Conservation (phyloP, 2,329 filamentous ascomycete genomes). For the Penicillium sp. region DNA sequence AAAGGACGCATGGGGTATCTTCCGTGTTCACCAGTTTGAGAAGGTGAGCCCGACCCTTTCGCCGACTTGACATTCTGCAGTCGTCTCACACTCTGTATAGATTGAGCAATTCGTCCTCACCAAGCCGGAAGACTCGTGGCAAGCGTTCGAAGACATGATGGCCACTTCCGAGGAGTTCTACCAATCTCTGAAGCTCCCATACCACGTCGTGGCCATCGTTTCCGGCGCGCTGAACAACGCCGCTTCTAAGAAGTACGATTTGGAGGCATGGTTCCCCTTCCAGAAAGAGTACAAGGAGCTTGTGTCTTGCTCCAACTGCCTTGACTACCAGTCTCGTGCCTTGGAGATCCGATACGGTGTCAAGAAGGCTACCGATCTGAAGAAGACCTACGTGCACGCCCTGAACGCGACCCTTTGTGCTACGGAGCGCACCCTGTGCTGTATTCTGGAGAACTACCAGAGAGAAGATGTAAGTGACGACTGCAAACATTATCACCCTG, state of each 20-base stretch:
- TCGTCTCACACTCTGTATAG: conserved; percentile 34
- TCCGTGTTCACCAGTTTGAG: conserved; percentile 97
- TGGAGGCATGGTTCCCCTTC: conserved; percentile 96
- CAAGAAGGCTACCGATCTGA: conserved; percentile 80
- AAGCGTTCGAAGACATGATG: conserved; percentile 94
- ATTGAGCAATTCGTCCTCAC: conserved; percentile 79
- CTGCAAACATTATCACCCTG: neutral
- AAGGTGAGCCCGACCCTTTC: conserved; percentile 57
- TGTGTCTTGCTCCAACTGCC: conserved; percentile 97
- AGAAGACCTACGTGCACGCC: conserved; percentile 93
- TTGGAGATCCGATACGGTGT: conserved; percentile 89
- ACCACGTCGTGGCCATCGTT: conserved; percentile 90
- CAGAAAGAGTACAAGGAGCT: conserved; percentile 98
- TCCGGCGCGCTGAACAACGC: conserved; percentile 94
- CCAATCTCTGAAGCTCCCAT: conserved; percentile 82
- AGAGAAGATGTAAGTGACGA: conserved; percentile 68
- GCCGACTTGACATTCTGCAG: neutral
- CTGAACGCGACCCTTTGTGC: conserved; percentile 89
- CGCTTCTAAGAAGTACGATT: conserved; percentile 87
- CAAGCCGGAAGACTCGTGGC: conserved; percentile 88
- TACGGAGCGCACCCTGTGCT: conserved; percentile 90
- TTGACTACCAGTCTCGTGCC: conserved; percentile 92
- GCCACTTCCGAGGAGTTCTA: conserved; percentile 91
- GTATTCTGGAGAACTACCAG: conserved; percentile 96
- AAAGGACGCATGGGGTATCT: conserved; percentile 95